Evolutionary conservation across 768 basidiomycete species (phyloP).

Genomic region (Podaxis sp.): DNA sequence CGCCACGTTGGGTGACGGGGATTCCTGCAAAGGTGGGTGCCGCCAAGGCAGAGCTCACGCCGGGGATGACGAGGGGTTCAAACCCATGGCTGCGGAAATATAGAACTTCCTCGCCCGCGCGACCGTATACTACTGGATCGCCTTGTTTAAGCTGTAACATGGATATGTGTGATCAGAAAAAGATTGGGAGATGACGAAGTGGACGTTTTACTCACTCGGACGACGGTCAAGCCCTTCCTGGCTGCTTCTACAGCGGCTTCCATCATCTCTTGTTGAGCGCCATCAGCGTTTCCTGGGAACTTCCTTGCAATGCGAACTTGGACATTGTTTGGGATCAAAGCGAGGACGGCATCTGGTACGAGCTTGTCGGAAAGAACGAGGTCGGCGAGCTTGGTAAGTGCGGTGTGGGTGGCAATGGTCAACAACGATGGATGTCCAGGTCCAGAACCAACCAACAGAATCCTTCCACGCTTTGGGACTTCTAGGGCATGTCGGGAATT

Average conservation of each 20-base stretch:
- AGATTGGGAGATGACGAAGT: not conserved
- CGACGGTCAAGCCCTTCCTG: constrained; percentile 73
- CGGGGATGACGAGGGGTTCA: constrained; percentile 83
- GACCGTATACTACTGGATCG: constrained; percentile 92
- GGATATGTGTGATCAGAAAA: not conserved
- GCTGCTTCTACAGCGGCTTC: constrained; percentile 84
- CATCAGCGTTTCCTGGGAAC: constrained; percentile 96
- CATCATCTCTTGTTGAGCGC: constrained; percentile 94
- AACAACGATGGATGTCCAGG: constrained; percentile 93
- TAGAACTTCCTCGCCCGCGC: constrained; percentile 91
- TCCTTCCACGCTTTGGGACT: constrained; percentile 51
- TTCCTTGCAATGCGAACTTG: constrained; percentile 90
- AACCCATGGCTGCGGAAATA: constrained; percentile 87
- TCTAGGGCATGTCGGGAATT: constrained; percentile 31
- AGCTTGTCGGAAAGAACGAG: constrained; percentile 95
- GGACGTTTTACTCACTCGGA: constrained; percentile 56
- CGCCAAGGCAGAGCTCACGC: constrained; percentile 85
- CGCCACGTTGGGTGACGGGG: constrained; percentile 93
- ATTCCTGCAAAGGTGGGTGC: constrained; percentile 88
- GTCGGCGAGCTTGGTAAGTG: constrained; percentile 76
- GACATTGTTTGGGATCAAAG: constrained; percentile 68
- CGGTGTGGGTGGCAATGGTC: constrained; percentile 79
- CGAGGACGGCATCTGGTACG: constrained; percentile 84
- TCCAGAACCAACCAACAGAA: constrained; percentile 89
- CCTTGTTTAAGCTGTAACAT: constrained; percentile 84